Conservation (phyloP, 73 alveolate species). For the Stentor coeruleus region DNA sequence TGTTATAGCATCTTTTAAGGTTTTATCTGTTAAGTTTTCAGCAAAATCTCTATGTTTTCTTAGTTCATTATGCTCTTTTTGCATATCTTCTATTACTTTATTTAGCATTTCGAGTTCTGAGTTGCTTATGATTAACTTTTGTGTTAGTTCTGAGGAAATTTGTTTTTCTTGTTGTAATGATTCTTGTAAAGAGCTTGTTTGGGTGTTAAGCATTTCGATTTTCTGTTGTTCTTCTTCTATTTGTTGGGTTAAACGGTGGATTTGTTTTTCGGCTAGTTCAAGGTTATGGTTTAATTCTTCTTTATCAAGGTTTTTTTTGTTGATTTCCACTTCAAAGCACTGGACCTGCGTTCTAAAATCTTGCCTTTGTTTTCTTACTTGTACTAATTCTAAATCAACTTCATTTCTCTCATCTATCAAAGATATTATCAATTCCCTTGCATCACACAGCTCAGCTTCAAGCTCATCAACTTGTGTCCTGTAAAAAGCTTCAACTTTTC, state of each 20-base stretch:
- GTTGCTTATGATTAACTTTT: neutral
- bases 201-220: constrained; percentile 5
- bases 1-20: neutral
- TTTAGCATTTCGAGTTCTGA: neutral
- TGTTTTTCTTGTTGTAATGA: neutral
- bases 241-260: neutral
- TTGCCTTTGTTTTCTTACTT: constrained; percentile 2
- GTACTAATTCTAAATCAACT: neutral
- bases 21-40: constrained; percentile 12
- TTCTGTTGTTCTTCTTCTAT: constrained; percentile 20
- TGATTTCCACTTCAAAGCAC: neutral
- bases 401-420: constrained; percentile 19
- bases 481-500: constrained; percentile 25
- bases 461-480: constrained; percentile 13
- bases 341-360: neutral
- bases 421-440: neutral
- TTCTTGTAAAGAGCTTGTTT: neutral
- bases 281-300: neutral
- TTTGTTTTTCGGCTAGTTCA: constrained; percentile 6
- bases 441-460: constrained; percentile 22
- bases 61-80: neutral
- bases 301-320: neutral
- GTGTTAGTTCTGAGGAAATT: neutral
- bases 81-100: neutral
- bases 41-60: neutral